These are phyloP conservation scores for Aspergillus nomiae DNA, from an alignment of 2,329 filamentous ascomycete species.

Conservation along the genomic window DNA sequence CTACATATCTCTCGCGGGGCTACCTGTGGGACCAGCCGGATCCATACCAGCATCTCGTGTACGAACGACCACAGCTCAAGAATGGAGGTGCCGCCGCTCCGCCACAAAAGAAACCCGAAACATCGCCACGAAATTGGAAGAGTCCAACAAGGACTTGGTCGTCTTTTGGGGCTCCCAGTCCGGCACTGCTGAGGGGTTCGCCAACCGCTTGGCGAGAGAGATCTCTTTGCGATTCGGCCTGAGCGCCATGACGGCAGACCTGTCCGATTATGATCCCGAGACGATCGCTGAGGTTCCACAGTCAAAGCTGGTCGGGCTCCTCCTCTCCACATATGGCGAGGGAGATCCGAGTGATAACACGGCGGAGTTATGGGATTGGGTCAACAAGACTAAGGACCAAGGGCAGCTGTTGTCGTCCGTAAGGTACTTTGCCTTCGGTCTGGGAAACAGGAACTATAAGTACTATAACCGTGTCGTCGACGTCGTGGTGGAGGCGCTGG, in stretches of 20 bases:
- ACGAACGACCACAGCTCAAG: constrained; percentile 51
- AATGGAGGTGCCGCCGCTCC: constrained; percentile 24
- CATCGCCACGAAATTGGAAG: constrained; percentile 47
- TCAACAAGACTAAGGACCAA: constrained; percentile 72
- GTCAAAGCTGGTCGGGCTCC: constrained; percentile 84
- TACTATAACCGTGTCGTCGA: constrained; percentile 96
- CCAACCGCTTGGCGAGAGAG: constrained; percentile 85
- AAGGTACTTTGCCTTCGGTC: constrained; percentile 81
- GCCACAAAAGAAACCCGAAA: constrained; percentile 46
- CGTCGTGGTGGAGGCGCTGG: constrained; percentile 74
- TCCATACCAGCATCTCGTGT: constrained; percentile 52
- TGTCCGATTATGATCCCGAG: constrained; percentile 91
- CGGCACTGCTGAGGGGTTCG: constrained; percentile 92
- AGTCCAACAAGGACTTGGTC: constrained; percentile 67
- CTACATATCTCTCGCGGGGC: constrained; percentile 47
- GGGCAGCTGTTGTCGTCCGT: constrained; percentile 57
- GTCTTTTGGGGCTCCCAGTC: constrained; percentile 96
- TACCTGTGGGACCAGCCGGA: constrained; percentile 53
- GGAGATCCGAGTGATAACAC: constrained; percentile 95
- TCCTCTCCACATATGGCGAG: constrained; percentile 92
- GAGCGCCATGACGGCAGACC: constrained; percentile 88
- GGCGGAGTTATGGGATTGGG: constrained; percentile 85
- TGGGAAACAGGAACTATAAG: constrained; percentile 96
- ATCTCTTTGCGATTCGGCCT: constrained; percentile 88
- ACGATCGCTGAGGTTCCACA: constrained; percentile 79